phyloP scores from a whole-genome alignment of 2,329 filamentous ascomycete genomes.

The Paecilomyces niveus region DNA sequence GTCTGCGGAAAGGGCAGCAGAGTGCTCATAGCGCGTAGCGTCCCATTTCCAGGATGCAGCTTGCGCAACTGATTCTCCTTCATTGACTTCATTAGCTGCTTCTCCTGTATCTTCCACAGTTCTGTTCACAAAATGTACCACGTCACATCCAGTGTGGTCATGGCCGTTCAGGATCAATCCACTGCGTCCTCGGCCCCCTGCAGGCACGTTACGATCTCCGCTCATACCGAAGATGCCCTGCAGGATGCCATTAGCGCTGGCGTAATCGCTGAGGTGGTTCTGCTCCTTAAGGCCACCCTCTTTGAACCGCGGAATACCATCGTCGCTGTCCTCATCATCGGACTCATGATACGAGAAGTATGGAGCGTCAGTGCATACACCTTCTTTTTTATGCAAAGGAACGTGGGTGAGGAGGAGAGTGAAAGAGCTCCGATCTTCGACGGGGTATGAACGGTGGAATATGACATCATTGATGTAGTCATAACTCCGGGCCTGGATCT shows the following conservation, averaged over 20 bases:
- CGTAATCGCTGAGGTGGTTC: conserved; percentile 72
- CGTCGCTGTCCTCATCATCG: conserved; percentile 55
- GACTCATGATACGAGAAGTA: conserved; percentile 71
- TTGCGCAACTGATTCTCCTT: not conserved
- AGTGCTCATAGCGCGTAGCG: conserved; percentile 21
- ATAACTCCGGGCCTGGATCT: conserved; percentile 71
- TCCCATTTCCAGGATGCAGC: conserved; percentile 26
- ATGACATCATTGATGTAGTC: conserved; percentile 58
- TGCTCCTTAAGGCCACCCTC: conserved; percentile 64
- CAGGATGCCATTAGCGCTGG: conserved; percentile 63
- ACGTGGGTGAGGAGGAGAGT: conserved; percentile 89
- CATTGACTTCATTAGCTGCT: conserved; percentile 1
- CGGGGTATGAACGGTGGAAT: conserved; percentile 49
- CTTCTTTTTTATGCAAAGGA: conserved; percentile 74
- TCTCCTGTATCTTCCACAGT: conserved; percentile 20
- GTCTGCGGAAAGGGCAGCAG: not conserved
- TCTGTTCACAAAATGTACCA: conserved; percentile 72
- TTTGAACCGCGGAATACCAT: conserved; percentile 27
- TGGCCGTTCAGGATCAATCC: conserved; percentile 88
- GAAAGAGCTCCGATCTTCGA: conserved; percentile 58
- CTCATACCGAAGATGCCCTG: conserved; percentile 78
- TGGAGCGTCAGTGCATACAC: conserved; percentile 76
- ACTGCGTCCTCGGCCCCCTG: conserved; percentile 57
- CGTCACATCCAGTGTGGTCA: conserved; percentile 91
- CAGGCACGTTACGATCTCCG: conserved; percentile 52